Base-by-base conservation (phyloP, 768 basidiomycete species). In the Naganishia kalamii region DNA sequence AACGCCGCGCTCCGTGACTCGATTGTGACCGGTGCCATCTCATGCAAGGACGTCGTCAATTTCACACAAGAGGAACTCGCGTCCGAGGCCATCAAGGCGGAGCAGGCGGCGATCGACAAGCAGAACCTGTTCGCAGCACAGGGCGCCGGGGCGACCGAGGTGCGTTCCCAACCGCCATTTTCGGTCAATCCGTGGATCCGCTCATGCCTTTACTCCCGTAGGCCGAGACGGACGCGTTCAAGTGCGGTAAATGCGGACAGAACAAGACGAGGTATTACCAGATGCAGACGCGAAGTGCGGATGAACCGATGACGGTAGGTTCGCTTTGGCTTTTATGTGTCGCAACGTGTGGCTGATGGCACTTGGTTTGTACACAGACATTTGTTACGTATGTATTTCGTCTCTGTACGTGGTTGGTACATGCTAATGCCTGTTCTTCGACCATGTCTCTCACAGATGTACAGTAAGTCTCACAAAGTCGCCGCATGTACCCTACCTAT, bases 21-120 rank as follows among this genome's bases (percentile, higher is more conserved):
- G 70, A 85, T 99, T 66, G 88, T 94, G 35, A 84, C 86, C 43
- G 94, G 94, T 0, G 87, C 88, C 21, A 78, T 96, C 1, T 71
- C 84, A 0, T 83, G 86, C 0, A 83, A 85, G 54, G 85, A 82
- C 68, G 86, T 98, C 48, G 84, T 85, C 67, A 84, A 78, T 43
- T 96, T 97, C 92, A 81, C 83, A 0, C 90, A 87, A 74, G 83
- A 87, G 91, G 93, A 98, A 72, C 92, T 99, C 90, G 93, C 94
- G 15, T 90, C 90, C 0, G 91, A 91, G 74, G 90, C 93, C 69
- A 84, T 91, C 33, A 88, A 90, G 72, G 86, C 88, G 1, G 87
- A 88, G 10, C 88, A 93, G 71, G 84, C 84, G 65, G 87, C 86
- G 74, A 88, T 98, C 66, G 83, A 85, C 63, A 85, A 88, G 71